Evolutionary conservation across 78 protist species (phyloP), one percentile per base, ranked within the genome.

Genomic region (Tieghemostelium lacteum): DNA sequence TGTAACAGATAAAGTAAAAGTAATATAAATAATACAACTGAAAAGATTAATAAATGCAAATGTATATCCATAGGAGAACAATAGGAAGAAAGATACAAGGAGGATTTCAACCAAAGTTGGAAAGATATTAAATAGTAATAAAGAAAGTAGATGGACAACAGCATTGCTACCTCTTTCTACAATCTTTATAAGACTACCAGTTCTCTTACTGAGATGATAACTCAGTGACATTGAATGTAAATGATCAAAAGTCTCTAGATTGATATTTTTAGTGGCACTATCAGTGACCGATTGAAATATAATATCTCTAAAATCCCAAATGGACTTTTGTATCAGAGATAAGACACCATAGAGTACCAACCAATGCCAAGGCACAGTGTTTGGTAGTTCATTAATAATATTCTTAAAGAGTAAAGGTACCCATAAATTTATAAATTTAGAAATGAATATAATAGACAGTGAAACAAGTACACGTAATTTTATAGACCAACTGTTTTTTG

Each of bases 1-100:
- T 24, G 96, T 94, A 14, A 94, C 73, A 1, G 40, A 39, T 0
- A 94, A 22, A 2, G 96, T 88, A 16, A 54, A 76, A 17, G 3
- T 5, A 14, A 88, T 29, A 75, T 94, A 94, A 33, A 57, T 3
- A 5, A 54, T 19, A 37, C 86, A 75, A 22, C 52, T 24, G 2
- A 33, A 22, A 2, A 75, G 65, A 33, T 75, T 66, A 1, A 75
- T 75, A n/a, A 75, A 5, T 37, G 86, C 31, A 58, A 75, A 66
- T 42, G 12, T 39, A 20, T 28, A 49, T 10, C 73, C 71, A 49
- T 64, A 63, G 4, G 73, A 42, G 45, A 83, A 64, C 2, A 63
- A 40, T 2, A 83, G 88, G 37, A 83, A 69, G 50, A 66, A 3
- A 2, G 88, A 40, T 26, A 83, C 88, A 10, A 64, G 49, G 7